Evolutionary conservation across 495 filamentous ascomycete genomes (phyloP).

Genomic region (Daldinia childiae): DNA sequence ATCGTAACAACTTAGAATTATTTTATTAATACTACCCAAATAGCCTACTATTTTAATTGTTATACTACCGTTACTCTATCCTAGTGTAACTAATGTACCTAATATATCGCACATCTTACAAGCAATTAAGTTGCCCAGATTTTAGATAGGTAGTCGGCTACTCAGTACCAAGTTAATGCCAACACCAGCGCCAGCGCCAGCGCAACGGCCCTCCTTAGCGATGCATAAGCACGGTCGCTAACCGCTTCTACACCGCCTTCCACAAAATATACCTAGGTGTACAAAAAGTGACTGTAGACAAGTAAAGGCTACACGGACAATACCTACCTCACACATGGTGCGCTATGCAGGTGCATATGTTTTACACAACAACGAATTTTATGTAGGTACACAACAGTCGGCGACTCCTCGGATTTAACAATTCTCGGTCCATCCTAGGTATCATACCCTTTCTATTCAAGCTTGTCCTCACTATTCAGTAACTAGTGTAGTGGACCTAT

Average conservation of each 20-base stretch:
- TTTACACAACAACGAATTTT: neutral
- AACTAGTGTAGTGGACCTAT: constrained; percentile 1
- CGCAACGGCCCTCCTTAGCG: constrained; percentile 28
- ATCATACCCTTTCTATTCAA: no score
- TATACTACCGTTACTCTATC: neutral
- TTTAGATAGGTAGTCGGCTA: neutral
- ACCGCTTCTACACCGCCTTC: constrained; percentile 34
- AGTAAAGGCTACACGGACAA: neutral
- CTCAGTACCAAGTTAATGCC: neutral
- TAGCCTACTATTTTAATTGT: neutral
- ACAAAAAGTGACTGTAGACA: constrained; percentile 25
- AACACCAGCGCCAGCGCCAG: neutral
- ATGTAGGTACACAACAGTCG: constrained; percentile 25
- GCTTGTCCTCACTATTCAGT: neutral
- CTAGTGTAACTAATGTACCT: neutral
- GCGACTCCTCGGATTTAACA: constrained; percentile 29
- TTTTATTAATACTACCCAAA: neutral
- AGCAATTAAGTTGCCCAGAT: neutral
- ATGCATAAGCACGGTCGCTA: constrained; percentile 28
- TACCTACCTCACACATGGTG: neutral
- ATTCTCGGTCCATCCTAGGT: constrained; percentile 11
- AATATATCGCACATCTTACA: neutral
- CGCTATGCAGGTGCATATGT: neutral
- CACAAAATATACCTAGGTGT: constrained; percentile 10
- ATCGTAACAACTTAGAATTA: neutral